Evolutionary conservation across 192 early-diverging fungal genomes (phyloP).

Genomic region (Coemansia sp.): DNA sequence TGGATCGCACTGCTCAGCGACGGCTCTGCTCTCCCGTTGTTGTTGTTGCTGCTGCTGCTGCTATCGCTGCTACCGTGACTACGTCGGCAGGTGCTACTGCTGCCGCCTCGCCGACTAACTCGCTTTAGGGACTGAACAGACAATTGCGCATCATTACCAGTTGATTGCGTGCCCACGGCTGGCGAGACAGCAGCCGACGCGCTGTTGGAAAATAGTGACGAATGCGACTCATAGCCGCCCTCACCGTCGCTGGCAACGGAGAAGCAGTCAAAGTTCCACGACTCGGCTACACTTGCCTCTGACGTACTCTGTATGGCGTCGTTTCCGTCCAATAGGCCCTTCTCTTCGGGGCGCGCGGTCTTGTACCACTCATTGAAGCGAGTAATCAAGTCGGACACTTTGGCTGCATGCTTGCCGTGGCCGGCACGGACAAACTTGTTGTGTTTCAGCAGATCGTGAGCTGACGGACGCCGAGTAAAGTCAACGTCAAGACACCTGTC

Average conservation of each 20-base stretch:
- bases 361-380: constrained; percentile 43
- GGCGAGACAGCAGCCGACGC: constrained; percentile 15
- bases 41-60: constrained; percentile 4
- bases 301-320: constrained; percentile 50
- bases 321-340: constrained; percentile 34
- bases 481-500: constrained; percentile 81
- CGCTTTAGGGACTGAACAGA: neutral
- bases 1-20: neutral
- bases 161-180: neutral
- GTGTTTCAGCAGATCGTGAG: constrained; percentile 81
- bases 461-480: constrained; percentile 81
- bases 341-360: constrained; percentile 37
- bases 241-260: constrained; percentile 50
- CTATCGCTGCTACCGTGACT: constrained; percentile 2
- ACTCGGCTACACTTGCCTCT: constrained; percentile 48
- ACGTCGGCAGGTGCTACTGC: neutral
- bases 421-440: constrained; percentile 51
- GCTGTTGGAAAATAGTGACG: constrained; percentile 45
- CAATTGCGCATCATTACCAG: neutral
- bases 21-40: neutral
- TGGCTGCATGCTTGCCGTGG: constrained; percentile 50
- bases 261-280: constrained; percentile 56
- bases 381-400: constrained; percentile 45
- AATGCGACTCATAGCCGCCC: constrained; percentile 44
- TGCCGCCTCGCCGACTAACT: neutral